These are phyloP conservation scores for Solanum pennellii DNA, from an alignment of 257 asterid species.

Conservation along the genomic window DNA sequence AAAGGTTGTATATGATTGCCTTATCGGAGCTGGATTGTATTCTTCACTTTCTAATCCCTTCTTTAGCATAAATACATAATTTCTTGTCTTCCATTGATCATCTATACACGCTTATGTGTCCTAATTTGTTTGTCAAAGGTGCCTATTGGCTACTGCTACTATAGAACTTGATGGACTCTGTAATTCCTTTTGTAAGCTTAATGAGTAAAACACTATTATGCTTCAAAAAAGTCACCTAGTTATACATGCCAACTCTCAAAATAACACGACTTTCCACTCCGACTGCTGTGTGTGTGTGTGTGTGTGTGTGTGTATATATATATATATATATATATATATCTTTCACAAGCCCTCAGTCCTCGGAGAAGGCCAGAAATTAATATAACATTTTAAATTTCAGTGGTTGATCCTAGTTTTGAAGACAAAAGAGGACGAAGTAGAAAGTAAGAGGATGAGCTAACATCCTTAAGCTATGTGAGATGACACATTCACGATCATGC, in stretches of 20 bases:
- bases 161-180: background rate
- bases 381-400: background rate
- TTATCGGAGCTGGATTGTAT: background rate
- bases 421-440: background rate
- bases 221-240: background rate
- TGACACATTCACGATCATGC: background rate
- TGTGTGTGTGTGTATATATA: too few relatives aligned
- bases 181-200: background rate
- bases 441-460: background rate
- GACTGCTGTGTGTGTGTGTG: background rate
- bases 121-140: background rate
- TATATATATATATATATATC: background rate
- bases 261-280: background rate
- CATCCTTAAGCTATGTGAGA: background rate
- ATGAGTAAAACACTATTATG: background rate
- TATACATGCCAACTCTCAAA: background rate
- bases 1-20: background rate
- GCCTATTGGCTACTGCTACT: background rate
- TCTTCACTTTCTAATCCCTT: background rate
- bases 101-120: background rate
- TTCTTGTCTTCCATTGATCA: background rate
- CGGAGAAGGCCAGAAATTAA: background rate
- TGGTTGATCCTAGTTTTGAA: background rate
- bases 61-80: background rate
- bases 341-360: background rate